Evolutionary conservation across 257 asterid genomes (phyloP).

Genomic region (Primulina huaijiensis): DNA sequence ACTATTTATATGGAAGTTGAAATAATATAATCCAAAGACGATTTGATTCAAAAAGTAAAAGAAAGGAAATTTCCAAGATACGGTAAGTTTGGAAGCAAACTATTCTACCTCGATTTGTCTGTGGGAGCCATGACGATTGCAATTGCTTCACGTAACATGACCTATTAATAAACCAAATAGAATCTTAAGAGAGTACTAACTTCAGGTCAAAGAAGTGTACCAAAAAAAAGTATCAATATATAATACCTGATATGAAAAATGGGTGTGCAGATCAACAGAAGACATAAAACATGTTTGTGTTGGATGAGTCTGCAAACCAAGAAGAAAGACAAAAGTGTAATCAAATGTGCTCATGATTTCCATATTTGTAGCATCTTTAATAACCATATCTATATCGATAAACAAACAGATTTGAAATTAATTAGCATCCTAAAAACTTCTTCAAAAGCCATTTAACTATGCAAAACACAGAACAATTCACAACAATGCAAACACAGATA

Average conservation of each 20-base stretch:
- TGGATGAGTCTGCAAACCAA: conserved; percentile 60
- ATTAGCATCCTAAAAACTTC: background rate
- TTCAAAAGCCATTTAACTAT: background rate
- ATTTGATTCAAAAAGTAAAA: no score
- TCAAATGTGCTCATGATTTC: no score
- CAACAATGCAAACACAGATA: background rate
- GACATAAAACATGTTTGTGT: conserved; percentile 62
- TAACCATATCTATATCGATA: background rate
- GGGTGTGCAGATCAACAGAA: conserved; percentile 62
- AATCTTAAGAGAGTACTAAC: background rate
- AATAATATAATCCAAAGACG: no score
- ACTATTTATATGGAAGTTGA: no score
- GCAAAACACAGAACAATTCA: background rate
- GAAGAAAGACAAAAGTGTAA: background rate
- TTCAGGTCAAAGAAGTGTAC: background rate
- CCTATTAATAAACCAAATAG: background rate
- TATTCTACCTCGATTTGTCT: background rate
- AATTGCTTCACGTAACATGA: background rate
- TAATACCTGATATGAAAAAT: conserved; percentile 60
- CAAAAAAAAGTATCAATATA: no score
- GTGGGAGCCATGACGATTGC: background rate
- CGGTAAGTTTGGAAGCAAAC: no score
- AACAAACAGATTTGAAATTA: background rate
- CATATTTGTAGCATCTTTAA: no score
- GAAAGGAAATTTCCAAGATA: no score